These are phyloP conservation scores for Zymoseptoria ardabiliae DNA, from an alignment of 2,329 filamentous ascomycete species.

Conservation along the genomic window DNA sequence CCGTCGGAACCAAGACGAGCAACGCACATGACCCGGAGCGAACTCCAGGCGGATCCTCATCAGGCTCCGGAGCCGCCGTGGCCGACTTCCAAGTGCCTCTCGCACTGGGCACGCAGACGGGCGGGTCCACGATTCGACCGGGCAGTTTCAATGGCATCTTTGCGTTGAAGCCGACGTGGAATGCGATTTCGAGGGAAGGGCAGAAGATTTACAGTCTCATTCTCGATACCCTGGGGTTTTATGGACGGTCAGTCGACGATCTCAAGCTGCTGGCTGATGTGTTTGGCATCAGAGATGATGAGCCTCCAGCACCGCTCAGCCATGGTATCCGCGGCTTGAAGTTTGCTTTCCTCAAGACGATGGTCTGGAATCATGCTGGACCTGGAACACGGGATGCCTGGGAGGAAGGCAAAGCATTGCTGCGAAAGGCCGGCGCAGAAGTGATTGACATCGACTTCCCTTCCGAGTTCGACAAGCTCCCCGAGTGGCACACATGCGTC, in stretches of 20 bases:
- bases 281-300: conserved; percentile 50
- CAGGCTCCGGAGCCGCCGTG: conserved; percentile 59
- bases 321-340: conserved; percentile 41
- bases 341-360: conserved; percentile 50
- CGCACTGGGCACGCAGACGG: conserved; percentile 58
- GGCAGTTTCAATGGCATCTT: conserved; percentile 60
- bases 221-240: conserved; percentile 57
- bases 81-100: conserved; percentile 57
- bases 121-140: conserved; percentile 57
- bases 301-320: conserved; percentile 10
- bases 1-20: conserved; percentile 43
- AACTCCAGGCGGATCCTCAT: conserved; percentile 61
- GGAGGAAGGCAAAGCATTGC: conserved; percentile 28
- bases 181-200: conserved; percentile 55
- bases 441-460: conserved; percentile 52
- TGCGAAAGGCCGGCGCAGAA: conserved; percentile 43
- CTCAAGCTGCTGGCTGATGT: conserved; percentile 49
- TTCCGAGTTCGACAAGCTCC: conserved; percentile 41
- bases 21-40: conserved; percentile 49
- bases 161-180: conserved; percentile 60
- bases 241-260: conserved; percentile 51
- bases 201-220: conserved; percentile 52
- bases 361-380: conserved; percentile 42
- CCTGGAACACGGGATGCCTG: conserved; percentile 32
- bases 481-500: conserved; percentile 47